Evolutionary conservation across 139 green algal genomes (phyloP), one percentile per base, ranked within the genome.

Genomic region (Tetratostichococcus sp.): DNA sequence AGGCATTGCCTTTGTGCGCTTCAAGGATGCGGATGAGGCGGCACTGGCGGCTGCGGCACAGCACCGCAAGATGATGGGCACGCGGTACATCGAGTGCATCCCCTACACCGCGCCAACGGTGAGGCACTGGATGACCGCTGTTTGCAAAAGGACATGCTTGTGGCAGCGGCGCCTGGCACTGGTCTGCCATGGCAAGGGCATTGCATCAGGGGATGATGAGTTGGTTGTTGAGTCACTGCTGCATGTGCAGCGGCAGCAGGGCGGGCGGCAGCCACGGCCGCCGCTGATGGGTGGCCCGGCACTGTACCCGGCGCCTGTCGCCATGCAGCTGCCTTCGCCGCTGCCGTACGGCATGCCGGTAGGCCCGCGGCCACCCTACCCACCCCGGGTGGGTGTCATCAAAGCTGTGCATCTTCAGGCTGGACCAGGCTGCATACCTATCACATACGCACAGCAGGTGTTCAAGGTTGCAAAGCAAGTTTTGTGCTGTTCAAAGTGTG

Each of bases 1-100:
- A 21, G 84, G 84, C 30, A 71, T 86, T 4, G 83, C 83, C 6
- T 89, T 81, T 65, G 83, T 89, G 31, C 75, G 82, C 42, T 88
- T 89, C 50, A 68, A 31, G 25, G 73, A 68, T 50, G 26, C 71
- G 30, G 57, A 83, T 5, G 69, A 79, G 42, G 77, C 73, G 26
- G 62, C 80, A 21, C 32, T 67, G 8, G 80, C 80, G 8, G 43
- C 72, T 16, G 50, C 72, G 31, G 68, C 35, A 57, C 69, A 62
- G 26, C 69, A 86, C 69, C 59, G 76, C 43, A 34, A 70, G 33
- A 77, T 43, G 42, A 79, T 86, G 62, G 80, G 80, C n/a, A 59
- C 35, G 0, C 72, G 80, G 14, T 86, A 86, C 73, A 76, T 86
- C 35, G 80, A 86, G 69, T 81, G 76, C 65, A 59, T 77, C 35